Percentiles rank a stretch among this genome's conserved stretches.
phyloP scores from a whole-genome alignment of 1,139 yeast genomes.

The Kurtzmaniella quercitrusa region DNA sequence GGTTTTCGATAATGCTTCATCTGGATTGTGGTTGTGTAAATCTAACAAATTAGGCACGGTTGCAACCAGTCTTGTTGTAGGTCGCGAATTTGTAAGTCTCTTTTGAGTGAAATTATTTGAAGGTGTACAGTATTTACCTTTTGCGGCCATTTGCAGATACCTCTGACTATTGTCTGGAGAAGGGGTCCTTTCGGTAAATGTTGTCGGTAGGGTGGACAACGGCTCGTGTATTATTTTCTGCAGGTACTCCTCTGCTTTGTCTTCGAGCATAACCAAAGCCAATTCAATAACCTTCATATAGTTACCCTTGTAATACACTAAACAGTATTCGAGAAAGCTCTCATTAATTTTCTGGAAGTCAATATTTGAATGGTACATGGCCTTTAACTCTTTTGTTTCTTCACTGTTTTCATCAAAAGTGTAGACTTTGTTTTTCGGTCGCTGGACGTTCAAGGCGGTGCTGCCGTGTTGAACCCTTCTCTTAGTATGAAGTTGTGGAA shows the following conservation, averaged over 20 bases:
- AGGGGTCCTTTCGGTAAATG: neutral
- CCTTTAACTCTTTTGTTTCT: slow-evolving; percentile 17
- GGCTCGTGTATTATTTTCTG: neutral
- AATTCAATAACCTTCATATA: slow-evolving; percentile 26
- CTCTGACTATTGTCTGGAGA: neutral
- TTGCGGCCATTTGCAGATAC: neutral
- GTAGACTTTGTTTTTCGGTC: slow-evolving; percentile 8
- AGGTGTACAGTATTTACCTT: neutral
- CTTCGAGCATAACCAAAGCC: slow-evolving; percentile 22
- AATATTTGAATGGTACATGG: slow-evolving; percentile 18
- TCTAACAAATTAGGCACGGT: slow-evolving; percentile 27
- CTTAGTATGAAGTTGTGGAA: slow-evolving; percentile 13
- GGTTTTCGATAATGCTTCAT: slow-evolving; percentile 38
- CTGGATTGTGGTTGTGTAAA: slow-evolving; percentile 47
- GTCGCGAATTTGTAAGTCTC: neutral
- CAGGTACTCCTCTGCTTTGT: slow-evolving; percentile 13
- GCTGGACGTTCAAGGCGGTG: neutral
- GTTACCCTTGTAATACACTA: slow-evolving; percentile 40
- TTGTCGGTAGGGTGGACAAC: neutral
- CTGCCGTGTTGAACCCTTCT: slow-evolving; percentile 22
- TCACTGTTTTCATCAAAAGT: slow-evolving; percentile 12
- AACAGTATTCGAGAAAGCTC: slow-evolving; percentile 31
- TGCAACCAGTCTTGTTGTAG: neutral
- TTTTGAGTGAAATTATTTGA: neutral
- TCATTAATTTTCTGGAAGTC: slow-evolving; percentile 20